These are phyloP conservation scores for Gynochthodes officinalis DNA, from an alignment of 257 asterid genomes.

Conservation along the genomic window DNA sequence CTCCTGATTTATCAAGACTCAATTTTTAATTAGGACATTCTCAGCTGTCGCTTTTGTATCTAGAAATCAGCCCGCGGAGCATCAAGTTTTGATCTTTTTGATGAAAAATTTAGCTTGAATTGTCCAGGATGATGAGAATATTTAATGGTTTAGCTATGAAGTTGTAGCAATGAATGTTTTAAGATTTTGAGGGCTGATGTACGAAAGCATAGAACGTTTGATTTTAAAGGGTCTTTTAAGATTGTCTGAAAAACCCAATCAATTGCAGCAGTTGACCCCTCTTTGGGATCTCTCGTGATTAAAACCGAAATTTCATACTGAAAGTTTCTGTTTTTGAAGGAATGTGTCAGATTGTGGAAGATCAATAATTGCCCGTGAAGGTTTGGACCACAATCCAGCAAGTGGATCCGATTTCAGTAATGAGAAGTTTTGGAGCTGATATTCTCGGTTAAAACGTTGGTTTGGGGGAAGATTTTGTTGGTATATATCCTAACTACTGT, in stretches of 20 bases:
- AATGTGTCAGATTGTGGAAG: constrained; percentile 12
- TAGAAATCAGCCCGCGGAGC: background rate
- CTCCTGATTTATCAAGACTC: background rate
- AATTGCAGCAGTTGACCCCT: background rate
- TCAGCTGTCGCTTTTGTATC: constrained; percentile 1
- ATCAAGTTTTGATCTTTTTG: background rate
- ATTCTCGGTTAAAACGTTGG: background rate
- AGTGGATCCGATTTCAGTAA: background rate
- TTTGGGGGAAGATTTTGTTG: constrained; percentile 10
- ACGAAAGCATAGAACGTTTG: background rate
- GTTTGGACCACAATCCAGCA: constrained; percentile 8
- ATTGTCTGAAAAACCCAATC: background rate
- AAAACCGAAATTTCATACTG: constrained; percentile 10
- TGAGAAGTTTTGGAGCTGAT: background rate
- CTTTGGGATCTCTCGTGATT: constrained; percentile 1
- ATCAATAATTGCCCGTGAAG: constrained; percentile 5
- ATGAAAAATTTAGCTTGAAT: constrained; percentile 2
- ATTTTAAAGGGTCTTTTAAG: background rate
- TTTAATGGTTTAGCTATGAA: background rate
- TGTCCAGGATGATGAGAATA: background rate
- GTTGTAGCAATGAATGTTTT: background rate
- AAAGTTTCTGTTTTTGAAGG: constrained; percentile 5
- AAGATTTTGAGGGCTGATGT: background rate
- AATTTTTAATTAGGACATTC: background rate
- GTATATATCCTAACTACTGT: constrained; percentile 21